Conservation (phyloP, 768 basidiomycete species). For the Suillus tomentosus region DNA sequence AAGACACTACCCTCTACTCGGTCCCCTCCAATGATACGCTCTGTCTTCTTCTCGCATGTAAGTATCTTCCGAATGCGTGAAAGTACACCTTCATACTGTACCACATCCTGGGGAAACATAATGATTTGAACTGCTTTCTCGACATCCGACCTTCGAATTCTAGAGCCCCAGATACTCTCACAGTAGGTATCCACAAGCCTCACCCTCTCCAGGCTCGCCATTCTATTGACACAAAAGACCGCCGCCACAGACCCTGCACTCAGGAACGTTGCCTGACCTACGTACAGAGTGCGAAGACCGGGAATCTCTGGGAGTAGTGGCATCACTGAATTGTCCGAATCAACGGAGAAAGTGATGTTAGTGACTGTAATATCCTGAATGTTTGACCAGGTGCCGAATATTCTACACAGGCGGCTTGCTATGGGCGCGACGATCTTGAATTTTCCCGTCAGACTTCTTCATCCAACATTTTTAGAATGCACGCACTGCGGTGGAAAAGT, state of each 20-base stretch:
- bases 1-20: slow-evolving; percentile 36
- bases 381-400: slow-evolving; percentile 40
- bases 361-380: slow-evolving; percentile 49
- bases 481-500: slow-evolving; percentile 63
- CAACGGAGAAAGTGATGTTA: slow-evolving; percentile 44
- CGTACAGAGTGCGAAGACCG: slow-evolving; percentile 42
- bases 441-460: background rate
- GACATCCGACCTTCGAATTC: slow-evolving; percentile 51
- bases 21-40: slow-evolving; percentile 57
- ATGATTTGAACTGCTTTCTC: slow-evolving; percentile 35
- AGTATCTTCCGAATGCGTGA: slow-evolving; percentile 43
- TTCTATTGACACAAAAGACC: slow-evolving; percentile 32
- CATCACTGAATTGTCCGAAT: slow-evolving; percentile 14
- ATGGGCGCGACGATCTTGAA: slow-evolving; percentile 29
- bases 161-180: slow-evolving; percentile 60
- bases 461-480: background rate
- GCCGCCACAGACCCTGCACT: slow-evolving; percentile 40
- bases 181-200: slow-evolving; percentile 55
- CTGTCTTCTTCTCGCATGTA: slow-evolving; percentile 52
- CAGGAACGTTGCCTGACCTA: slow-evolving; percentile 54
- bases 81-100: slow-evolving; percentile 21
- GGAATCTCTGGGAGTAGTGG: slow-evolving; percentile 41
- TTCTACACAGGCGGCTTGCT: slow-evolving; percentile 27
- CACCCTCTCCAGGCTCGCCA: slow-evolving; percentile 34
- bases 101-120: slow-evolving; percentile 10